Conservation (phyloP, 345 rosid genomes). For the Arabidopsis thaliana region DNA sequence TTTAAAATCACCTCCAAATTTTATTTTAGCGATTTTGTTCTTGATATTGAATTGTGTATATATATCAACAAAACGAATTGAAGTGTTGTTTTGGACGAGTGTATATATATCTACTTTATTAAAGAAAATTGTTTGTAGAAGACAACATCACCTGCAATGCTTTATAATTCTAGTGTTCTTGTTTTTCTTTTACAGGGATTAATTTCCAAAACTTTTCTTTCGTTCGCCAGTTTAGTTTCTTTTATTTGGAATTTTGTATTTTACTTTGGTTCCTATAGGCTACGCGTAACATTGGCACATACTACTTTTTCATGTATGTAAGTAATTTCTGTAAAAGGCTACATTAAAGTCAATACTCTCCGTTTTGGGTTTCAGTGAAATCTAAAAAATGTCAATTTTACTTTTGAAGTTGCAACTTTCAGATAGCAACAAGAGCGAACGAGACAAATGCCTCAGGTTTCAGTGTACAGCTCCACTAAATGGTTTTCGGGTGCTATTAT, state of each 20-base stretch:
- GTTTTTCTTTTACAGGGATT: too few relatives aligned
- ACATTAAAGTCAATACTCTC: conserved; percentile 13
- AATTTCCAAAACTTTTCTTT: too few relatives aligned
- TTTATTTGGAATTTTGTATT: too few relatives aligned
- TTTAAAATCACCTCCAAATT: background rate
- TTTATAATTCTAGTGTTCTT: too few relatives aligned
- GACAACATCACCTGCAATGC: too few relatives aligned
- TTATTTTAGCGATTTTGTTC: background rate
- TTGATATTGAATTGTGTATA: too few relatives aligned
- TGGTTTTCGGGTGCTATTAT: background rate
- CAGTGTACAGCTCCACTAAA: conserved; percentile 37
- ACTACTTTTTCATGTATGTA: background rate
- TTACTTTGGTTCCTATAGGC: too few relatives aligned
- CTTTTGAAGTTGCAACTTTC: conserved; percentile 35
- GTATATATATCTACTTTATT: too few relatives aligned
- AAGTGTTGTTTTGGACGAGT: too few relatives aligned
- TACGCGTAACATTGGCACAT: conserved; percentile 8
- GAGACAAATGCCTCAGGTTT: conserved; percentile 41
- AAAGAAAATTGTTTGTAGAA: too few relatives aligned
- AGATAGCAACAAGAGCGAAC: conserved; percentile 37
- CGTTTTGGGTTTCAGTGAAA: conserved; percentile 42
- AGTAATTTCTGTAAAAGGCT: conserved; percentile 4
- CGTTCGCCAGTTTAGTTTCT: too few relatives aligned
- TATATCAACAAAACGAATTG: too few relatives aligned
- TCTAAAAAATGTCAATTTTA: conserved; percentile 19